phyloP scores from a whole-genome alignment of 345 rosid species.

The Gossypium australe region DNA sequence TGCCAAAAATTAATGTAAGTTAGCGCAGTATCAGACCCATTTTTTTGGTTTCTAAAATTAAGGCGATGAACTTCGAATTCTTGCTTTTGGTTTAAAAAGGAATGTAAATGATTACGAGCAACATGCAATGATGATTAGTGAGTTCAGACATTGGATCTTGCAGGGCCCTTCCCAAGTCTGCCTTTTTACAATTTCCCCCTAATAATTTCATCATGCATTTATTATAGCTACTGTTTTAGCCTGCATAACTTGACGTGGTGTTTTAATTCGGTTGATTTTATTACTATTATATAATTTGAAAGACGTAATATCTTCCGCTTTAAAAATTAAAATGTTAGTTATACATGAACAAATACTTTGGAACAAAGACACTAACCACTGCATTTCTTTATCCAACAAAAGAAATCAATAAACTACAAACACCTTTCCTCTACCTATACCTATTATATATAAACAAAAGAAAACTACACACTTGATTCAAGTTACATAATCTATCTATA shows the following conservation, averaged over 20 bases:
- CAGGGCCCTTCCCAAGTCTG: not conserved
- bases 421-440: no score
- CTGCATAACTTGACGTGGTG: no score
- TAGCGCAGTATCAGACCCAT: not conserved
- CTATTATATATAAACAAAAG: no score
- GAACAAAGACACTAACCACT: no score
- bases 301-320: no score
- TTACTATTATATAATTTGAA: no score
- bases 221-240: not conserved
- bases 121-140: constrained; percentile 14
- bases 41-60: not conserved
- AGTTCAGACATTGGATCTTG: not conserved
- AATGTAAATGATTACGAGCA: not conserved
- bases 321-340: no score
- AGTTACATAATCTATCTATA: no score
- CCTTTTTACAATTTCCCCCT: not conserved
- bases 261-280: no score
- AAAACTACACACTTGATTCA: no score
- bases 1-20: not conserved
- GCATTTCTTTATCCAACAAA: no score
- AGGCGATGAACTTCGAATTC: not conserved
- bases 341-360: not conserved
- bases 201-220: not conserved
- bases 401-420: no score
- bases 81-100: not conserved